These are phyloP conservation scores for Phyllosticta citribraziliensis DNA, from an alignment of 2,329 filamentous ascomycete genomes.

Conservation along the genomic window DNA sequence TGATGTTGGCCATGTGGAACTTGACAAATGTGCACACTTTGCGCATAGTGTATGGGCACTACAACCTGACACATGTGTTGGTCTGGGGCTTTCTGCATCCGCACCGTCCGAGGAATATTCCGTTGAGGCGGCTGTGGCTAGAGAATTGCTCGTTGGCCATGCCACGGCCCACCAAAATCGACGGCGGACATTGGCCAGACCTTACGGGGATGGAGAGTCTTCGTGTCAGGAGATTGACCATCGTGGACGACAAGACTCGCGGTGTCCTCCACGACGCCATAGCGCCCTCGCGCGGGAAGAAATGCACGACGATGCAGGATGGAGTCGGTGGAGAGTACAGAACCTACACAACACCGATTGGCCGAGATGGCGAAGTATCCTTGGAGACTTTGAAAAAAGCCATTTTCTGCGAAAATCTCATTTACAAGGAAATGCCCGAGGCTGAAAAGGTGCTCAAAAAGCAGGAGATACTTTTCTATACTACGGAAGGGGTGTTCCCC, in stretches of 20 bases:
- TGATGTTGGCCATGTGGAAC: slow-evolving; percentile 28
- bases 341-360: slow-evolving; percentile 10
- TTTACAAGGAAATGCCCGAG: neutral
- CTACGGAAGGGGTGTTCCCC: neutral
- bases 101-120: slow-evolving; percentile 17
- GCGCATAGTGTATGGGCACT: slow-evolving; percentile 36
- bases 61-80: slow-evolving; percentile 29
- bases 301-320: slow-evolving; percentile 15
- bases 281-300: neutral
- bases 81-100: slow-evolving; percentile 31
- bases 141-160: slow-evolving; percentile 32
- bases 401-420: neutral
- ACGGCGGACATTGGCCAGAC: slow-evolving; percentile 13
- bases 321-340: slow-evolving; percentile 22
- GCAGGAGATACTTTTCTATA: neutral
- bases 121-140: slow-evolving; percentile 35
- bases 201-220: slow-evolving; percentile 30
- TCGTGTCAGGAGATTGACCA: slow-evolving; percentile 15
- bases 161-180: slow-evolving; percentile 12
- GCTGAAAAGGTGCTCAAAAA: neutral
- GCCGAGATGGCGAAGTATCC: neutral
- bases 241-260: neutral
- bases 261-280: neutral
- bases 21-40: slow-evolving; percentile 36
- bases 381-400: neutral